A percentile compares a stretch with the other conserved stretches of the same genome.
These are phyloP conservation scores for Malus orientalis DNA, from an alignment of 306 rosid species.

Conservation along the genomic window DNA sequence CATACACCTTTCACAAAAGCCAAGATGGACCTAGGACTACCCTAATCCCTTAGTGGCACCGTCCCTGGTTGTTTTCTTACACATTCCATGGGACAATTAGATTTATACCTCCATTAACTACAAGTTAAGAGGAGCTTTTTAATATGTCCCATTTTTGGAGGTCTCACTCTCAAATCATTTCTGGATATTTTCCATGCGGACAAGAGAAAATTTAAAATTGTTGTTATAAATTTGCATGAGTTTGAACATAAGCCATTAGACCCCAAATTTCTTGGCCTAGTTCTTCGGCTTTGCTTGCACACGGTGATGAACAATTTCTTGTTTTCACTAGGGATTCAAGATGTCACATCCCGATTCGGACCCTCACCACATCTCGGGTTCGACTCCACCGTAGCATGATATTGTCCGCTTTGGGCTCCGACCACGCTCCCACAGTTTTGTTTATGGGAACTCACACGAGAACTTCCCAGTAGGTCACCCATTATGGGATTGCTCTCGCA, in stretches of 20 bases:
- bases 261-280: background rate
- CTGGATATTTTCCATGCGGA: slow-evolving; percentile 10
- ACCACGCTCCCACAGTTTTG: no score
- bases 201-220: background rate
- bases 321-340: background rate
- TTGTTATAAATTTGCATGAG: background rate
- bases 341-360: no score
- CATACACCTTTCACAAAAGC: no score
- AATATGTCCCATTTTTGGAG: background rate
- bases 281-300: background rate
- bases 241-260: background rate
- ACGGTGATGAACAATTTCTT: background rate
- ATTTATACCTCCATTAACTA: background rate
- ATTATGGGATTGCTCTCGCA: no score
- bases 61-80: no score
- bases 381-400: no score
- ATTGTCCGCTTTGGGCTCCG: no score
- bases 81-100: background rate
- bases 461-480: no score
- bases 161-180: background rate
- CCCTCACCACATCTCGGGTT: no score
- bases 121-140: background rate
- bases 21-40: no score
- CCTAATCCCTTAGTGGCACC: no score
- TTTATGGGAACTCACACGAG: no score